Conservation (phyloP, 2,329 filamentous ascomycete genomes). For the Cladosporium sp. region DNA sequence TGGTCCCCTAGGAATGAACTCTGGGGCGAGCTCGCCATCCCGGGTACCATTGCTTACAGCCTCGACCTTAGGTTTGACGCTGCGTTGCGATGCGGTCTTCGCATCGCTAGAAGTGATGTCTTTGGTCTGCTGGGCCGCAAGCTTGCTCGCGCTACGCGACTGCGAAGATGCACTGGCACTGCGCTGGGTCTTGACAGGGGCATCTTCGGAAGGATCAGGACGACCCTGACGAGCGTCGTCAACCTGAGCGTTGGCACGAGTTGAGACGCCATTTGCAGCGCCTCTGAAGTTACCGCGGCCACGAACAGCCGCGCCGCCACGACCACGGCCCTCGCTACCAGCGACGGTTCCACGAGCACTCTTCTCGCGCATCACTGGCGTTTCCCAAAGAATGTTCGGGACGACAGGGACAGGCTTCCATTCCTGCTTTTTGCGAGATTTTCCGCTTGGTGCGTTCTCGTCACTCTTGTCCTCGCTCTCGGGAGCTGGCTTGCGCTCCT, state of each 20-base stretch:
- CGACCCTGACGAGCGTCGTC: conserved; percentile 1
- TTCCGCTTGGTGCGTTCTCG: conserved; percentile 52
- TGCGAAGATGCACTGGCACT: conserved; percentile 7
- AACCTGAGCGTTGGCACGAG: conserved; percentile 13
- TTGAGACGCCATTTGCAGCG: conserved; percentile 14
- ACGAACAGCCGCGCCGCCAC: conserved; percentile 50
- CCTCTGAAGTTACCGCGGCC: conserved; percentile 41
- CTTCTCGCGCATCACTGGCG: conserved; percentile 52
- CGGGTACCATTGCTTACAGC: not conserved
- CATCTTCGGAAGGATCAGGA: conserved; percentile 3
- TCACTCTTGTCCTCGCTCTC: conserved; percentile 63
- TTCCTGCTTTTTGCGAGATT: conserved; percentile 66
- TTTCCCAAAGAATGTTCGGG: conserved; percentile 81
- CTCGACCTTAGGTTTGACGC: conserved; percentile 5
- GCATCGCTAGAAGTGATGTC: not conserved
- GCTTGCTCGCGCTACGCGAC: not conserved
- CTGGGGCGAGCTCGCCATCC: not conserved
- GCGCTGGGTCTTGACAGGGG: conserved; percentile 1
- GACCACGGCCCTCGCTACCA: conserved; percentile 51
- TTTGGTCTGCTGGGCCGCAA: conserved; percentile 1
- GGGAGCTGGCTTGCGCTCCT: conserved; percentile 68
- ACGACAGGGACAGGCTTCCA: conserved; percentile 83
- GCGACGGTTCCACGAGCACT: conserved; percentile 17
- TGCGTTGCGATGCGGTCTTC: not conserved
- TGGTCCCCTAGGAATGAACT: not conserved